Percentiles rank a stretch among this genome's conserved stretches.
Evolutionary conservation across 805 yeast species (phyloP).

Genomic region (Nakazawaea ernobii): DNA sequence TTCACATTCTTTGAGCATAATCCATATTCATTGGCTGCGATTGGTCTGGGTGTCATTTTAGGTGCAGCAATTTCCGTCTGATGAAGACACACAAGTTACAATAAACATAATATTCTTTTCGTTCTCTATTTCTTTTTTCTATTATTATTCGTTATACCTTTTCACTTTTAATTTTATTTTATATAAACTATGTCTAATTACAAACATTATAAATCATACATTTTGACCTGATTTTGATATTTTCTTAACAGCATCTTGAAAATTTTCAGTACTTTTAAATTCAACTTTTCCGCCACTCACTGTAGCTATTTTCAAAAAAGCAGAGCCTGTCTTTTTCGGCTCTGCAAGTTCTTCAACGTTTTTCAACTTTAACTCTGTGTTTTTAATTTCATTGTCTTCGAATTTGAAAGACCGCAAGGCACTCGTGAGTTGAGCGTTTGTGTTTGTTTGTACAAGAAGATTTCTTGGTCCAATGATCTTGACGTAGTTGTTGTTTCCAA

Average conservation of each 20-base stretch:
- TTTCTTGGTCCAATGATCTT: slow-evolving; percentile 51
- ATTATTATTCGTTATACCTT: background rate
- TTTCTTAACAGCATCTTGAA: slow-evolving; percentile 28
- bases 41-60: background rate
- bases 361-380: slow-evolving; percentile 20
- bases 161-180: background rate
- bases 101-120: background rate
- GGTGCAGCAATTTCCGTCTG: background rate
- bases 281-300: slow-evolving; percentile 35
- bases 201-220: background rate
- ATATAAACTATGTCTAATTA: background rate
- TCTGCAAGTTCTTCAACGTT: slow-evolving; percentile 14
- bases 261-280: slow-evolving; percentile 39
- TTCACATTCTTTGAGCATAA: slow-evolving; percentile 25
- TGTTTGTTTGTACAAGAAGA: slow-evolving; percentile 40
- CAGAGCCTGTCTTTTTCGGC: slow-evolving; percentile 27
- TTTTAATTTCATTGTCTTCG: slow-evolving; percentile 7
- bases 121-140: too few relatives aligned
- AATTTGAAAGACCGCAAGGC: slow-evolving; percentile 1
- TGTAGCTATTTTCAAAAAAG: slow-evolving; percentile 42
- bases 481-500: slow-evolving; percentile 38
- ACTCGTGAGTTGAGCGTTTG: slow-evolving; percentile 22
- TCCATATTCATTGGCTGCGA: slow-evolving; percentile 24
- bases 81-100: too few relatives aligned
- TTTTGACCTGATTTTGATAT: slow-evolving; percentile 17